These are phyloP conservation scores for Cercospora sp. DNA, from an alignment of 2,329 filamentous ascomycete species.

Conservation along the genomic window DNA sequence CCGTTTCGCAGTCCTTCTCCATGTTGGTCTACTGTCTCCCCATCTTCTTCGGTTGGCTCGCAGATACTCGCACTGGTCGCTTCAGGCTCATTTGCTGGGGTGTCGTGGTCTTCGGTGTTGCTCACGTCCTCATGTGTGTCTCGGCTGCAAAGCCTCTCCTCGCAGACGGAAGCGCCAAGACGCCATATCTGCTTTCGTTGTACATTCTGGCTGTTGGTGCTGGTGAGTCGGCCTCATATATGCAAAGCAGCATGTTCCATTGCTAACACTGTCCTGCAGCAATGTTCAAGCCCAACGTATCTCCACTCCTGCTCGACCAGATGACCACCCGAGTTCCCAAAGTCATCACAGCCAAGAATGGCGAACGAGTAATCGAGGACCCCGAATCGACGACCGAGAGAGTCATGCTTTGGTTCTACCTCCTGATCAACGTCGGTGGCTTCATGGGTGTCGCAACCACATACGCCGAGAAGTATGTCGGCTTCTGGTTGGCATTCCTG, in stretches of 20 bases:
- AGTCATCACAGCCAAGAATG: constrained; percentile 43
- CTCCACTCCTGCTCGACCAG: constrained; percentile 51
- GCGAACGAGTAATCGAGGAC: constrained; percentile 50
- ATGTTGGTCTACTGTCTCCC: constrained; percentile 60
- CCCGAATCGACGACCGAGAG: constrained; percentile 49
- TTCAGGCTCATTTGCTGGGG: constrained; percentile 43
- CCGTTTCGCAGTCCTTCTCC: constrained; percentile 55
- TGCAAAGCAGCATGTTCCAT: constrained; percentile 39
- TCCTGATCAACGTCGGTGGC: constrained; percentile 65
- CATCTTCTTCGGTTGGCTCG: constrained; percentile 49
- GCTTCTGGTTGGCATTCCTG: constrained; percentile 65
- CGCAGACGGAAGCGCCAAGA: constrained; percentile 39
- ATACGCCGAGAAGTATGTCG: constrained; percentile 65
- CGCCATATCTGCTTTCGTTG: constrained; percentile 46
- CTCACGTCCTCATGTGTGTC: constrained; percentile 38
- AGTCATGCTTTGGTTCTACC: constrained; percentile 64
- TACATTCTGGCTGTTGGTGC: constrained; percentile 44
- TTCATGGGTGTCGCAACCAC: constrained; percentile 27
- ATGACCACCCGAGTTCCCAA: constrained; percentile 43
- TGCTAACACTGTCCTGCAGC: constrained; percentile 6
- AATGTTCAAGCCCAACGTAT: constrained; percentile 73
- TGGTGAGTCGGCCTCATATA: constrained; percentile 51
- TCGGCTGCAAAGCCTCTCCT: constrained; percentile 32
- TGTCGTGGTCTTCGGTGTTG: constrained; percentile 43
- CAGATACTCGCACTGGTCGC: constrained; percentile 47